Evolutionary conservation across 1,284 basidiomycete genomes (phyloP), one percentile per base, ranked within the genome.

Genomic region (Volvariella volvacea): DNA sequence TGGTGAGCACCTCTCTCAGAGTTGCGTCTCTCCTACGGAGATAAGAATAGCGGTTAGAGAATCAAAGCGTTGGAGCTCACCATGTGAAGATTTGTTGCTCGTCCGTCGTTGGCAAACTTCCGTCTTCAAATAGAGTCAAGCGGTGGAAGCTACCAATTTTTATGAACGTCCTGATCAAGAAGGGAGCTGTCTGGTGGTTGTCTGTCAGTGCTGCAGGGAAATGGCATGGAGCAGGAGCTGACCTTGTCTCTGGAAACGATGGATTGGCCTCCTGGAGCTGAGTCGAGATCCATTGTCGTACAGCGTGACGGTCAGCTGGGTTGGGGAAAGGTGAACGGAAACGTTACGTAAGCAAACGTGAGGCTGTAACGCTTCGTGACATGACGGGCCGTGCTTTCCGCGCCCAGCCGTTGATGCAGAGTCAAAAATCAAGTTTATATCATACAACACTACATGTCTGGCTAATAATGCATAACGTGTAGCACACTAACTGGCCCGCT

Each of bases 31-130:
- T 83, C 86, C 87, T 88, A 52, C 3, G 12, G 34, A 1, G 41
- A 16, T 36, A 7, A 16, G 8, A 7, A 36, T 4, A 20, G 8
- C 34, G 15, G 7, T 7, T 6, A 20, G 15, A 36, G 34, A 36
- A 36, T 12, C 15, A 16, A 22, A 43, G 48, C 39, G 36, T 42
- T 9, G 28, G 30, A 10, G 57, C 68, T 22, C 54, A 85, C 86
- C 86, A 89, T 10, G 82, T 83, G 53, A 79, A 88, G 34, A 88
- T 65, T 54, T 87, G 84, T 42, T 86, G 81, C 56, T 89, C 86
- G 50, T 89, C 86, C 3, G 78, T 77, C 2, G 78, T 80, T 6
- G 86, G 86, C 3, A 84, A 66, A 2, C 74, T 73, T 0, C 82
- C 80, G 49, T 88, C 83, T 56, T 89, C 83, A 52, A 89, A 89